phyloP scores from a whole-genome alignment of 2,329 filamentous ascomycete species.

The Parastagonospora nodorum region DNA sequence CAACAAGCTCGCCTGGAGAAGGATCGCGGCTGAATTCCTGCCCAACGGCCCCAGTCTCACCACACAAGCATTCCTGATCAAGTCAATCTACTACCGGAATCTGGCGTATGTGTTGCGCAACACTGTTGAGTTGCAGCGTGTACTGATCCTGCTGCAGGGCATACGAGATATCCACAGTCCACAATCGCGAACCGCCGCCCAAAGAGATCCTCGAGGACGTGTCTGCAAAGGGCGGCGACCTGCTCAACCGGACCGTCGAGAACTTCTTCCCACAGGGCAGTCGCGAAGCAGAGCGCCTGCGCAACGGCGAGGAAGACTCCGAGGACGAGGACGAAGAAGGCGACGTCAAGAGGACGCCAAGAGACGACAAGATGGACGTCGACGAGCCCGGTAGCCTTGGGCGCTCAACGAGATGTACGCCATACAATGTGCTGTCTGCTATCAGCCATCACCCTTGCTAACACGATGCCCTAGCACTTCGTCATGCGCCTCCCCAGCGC shows the following conservation, averaged over 20 bases:
- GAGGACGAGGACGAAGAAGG: conserved; percentile 52
- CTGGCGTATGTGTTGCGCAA: conserved; percentile 61
- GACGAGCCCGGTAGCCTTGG: conserved; percentile 50
- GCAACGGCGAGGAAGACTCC: conserved; percentile 62
- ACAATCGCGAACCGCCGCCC: conserved; percentile 80
- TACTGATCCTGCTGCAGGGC: conserved; percentile 54
- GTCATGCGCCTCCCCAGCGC: conserved; percentile 83
- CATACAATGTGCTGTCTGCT: background rate
- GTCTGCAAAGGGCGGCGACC: conserved; percentile 77
- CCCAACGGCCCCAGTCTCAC: conserved; percentile 73
- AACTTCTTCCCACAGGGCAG: conserved; percentile 66
- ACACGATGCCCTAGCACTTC: conserved; percentile 51
- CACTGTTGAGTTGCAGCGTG: conserved; percentile 3
- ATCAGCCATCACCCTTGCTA: conserved; percentile 30
- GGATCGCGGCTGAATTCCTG: conserved; percentile 76
- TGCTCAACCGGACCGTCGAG: conserved; percentile 79
- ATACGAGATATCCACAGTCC: conserved; percentile 80
- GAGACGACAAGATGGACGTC: conserved; percentile 54
- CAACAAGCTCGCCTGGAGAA: conserved; percentile 85
- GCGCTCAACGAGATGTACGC: conserved; percentile 41
- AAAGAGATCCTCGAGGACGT: conserved; percentile 84
- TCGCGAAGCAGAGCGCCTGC: conserved; percentile 53
- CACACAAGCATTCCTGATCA: conserved; percentile 83
- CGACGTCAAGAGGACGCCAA: conserved; percentile 53
- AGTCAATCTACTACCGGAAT: conserved; percentile 89